phyloP scores from a whole-genome alignment of 495 filamentous ascomycete genomes.

The Xylaria cubensis region DNA sequence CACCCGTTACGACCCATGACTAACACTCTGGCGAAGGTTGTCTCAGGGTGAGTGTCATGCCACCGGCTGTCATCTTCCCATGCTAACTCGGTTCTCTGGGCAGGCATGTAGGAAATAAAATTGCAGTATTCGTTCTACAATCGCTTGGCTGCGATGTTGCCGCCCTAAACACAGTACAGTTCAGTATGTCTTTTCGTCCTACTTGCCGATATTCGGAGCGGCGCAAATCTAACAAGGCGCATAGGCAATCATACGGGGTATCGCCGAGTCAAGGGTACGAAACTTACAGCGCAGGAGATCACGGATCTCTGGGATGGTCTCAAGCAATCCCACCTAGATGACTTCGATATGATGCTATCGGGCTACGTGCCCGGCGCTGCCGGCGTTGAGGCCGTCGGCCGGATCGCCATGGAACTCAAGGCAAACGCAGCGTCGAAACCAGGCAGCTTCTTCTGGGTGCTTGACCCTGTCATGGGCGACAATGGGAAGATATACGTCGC shows the following conservation, averaged over 20 bases:
- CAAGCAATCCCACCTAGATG: constrained; percentile 76
- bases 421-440: constrained; percentile 62
- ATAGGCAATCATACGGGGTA: constrained; percentile 95
- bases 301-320: constrained; percentile 84
- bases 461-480: constrained; percentile 98
- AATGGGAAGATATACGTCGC: constrained; percentile 89
- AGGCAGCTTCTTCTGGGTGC: constrained; percentile 93
- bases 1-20: constrained; percentile 27
- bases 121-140: constrained; percentile 92
- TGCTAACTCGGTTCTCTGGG: constrained; percentile 30
- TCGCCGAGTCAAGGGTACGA: constrained; percentile 80
- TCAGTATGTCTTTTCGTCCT: constrained; percentile 62
- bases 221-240: background rate
- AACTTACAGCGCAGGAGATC: constrained; percentile 81
- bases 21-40: constrained; percentile 64
- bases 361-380: constrained; percentile 89
- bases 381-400: constrained; percentile 81
- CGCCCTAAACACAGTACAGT: constrained; percentile 93
- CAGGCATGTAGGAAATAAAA: constrained; percentile 97
- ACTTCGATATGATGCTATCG: constrained; percentile 91
- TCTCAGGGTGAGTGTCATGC: constrained; percentile 71
- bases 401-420: constrained; percentile 81
- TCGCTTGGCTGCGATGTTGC: constrained; percentile 91
- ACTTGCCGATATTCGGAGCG: background rate
- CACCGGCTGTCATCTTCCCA: constrained; percentile 25